Conservation (phyloP, 805 yeast species). For the Schizosaccharomyces octosporus region DNA sequence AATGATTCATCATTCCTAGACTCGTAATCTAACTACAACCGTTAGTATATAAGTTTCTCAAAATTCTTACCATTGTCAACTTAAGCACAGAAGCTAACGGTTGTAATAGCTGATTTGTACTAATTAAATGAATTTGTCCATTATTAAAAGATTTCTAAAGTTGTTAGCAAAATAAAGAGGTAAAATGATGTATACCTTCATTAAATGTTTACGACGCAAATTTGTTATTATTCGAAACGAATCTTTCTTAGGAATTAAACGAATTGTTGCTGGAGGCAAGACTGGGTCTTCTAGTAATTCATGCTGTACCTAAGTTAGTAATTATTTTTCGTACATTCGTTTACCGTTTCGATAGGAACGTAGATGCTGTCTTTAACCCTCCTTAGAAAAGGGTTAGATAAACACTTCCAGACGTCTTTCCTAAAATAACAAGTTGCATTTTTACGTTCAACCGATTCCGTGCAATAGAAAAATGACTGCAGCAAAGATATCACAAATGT, state of each 20-base stretch:
- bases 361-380: constrained; percentile 4
- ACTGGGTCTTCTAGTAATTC: no score
- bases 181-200: neutral
- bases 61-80: neutral
- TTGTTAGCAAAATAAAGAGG: no score
- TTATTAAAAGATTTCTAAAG: no score
- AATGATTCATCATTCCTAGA: no score
- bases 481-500: constrained; percentile 24
- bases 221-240: constrained; percentile 7
- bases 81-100: neutral
- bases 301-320: no score
- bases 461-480: constrained; percentile 36
- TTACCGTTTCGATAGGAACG: constrained; percentile 2
- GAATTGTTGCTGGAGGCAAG: constrained; percentile 15
- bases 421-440: constrained; percentile 25
- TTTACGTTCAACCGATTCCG: constrained; percentile 25
- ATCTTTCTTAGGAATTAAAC: constrained; percentile 9
- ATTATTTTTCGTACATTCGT: neutral
- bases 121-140: neutral
- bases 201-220: neutral
- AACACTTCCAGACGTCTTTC: constrained; percentile 30
- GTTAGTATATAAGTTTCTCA: no score
- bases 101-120: neutral
- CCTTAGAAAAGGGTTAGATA: constrained; percentile 21
- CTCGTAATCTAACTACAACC: no score